A percentile compares a stretch with the other conserved stretches of the same genome.
phyloP scores from a whole-genome alignment of 2,329 filamentous ascomycete species.

The Penicillium thymicola region DNA sequence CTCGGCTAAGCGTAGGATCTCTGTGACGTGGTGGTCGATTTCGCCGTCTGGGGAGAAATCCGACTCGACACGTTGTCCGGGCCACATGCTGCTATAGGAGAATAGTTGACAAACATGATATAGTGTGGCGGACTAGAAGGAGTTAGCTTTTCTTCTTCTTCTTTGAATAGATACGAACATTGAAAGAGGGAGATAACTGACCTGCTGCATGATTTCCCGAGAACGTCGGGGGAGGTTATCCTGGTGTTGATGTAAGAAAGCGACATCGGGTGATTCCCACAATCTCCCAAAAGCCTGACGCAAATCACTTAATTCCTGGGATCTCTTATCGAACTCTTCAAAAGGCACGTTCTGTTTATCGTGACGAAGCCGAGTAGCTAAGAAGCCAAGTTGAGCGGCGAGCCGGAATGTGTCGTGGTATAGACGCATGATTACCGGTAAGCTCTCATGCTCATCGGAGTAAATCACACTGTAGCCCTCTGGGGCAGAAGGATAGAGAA shows the following conservation, averaged over 20 bases:
- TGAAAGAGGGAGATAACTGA: conserved; percentile 24
- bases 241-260: conserved; percentile 36
- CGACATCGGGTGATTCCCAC: conserved; percentile 39
- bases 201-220: conserved; percentile 45
- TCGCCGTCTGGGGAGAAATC: conserved; percentile 40
- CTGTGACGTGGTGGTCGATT: conserved; percentile 44
- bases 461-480: conserved; percentile 37
- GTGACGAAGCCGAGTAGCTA: conserved; percentile 41
- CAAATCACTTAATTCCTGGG: conserved; percentile 36
- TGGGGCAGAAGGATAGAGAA: conserved; percentile 37
- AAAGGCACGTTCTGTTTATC: conserved; percentile 30
- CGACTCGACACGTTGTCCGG: conserved; percentile 44
- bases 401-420: conserved; percentile 46
- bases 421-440: conserved; percentile 44
- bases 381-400: conserved; percentile 45
- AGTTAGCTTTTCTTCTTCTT: background rate
- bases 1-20: conserved; percentile 47
- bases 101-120: conserved; percentile 53
- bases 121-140: conserved; percentile 36
- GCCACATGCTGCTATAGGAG: conserved; percentile 54
- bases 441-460: conserved; percentile 35
- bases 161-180: background rate
- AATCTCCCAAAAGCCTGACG: conserved; percentile 38
- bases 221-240: conserved; percentile 36
- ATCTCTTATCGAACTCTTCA: conserved; percentile 22